These are phyloP conservation scores for Saitozyma sp. DNA, from an alignment of 768 basidiomycete genomes.

Conservation along the genomic window DNA sequence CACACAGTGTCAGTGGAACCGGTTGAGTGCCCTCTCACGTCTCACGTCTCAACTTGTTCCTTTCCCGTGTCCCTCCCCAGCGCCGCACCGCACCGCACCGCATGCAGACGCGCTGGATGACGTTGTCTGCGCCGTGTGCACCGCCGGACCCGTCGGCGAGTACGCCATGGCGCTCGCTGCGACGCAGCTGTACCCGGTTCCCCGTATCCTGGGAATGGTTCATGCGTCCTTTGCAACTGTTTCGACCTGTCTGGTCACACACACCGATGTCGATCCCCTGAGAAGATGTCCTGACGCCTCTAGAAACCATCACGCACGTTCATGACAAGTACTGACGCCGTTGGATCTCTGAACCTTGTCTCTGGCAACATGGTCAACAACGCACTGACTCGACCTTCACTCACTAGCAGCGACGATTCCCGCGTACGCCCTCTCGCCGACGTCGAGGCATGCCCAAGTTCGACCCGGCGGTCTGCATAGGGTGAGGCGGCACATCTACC, in stretches of 20 bases:
- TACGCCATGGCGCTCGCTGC: too few relatives aligned
- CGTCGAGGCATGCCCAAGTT: constrained; percentile 31
- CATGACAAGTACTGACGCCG: neutral
- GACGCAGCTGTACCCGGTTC: too few relatives aligned
- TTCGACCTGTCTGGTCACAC: neutral
- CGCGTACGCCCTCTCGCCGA: neutral
- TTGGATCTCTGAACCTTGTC: neutral
- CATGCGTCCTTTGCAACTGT: neutral
- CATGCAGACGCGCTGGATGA: too few relatives aligned
- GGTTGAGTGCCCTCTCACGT: too few relatives aligned
- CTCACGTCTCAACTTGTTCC: too few relatives aligned
- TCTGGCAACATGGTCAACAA: neutral
- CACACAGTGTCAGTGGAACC: too few relatives aligned
- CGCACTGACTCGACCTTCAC: neutral
- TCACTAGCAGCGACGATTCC: neutral
- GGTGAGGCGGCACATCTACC: constrained; percentile 11
- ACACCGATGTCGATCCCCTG: neutral
- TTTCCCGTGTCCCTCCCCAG: too few relatives aligned
- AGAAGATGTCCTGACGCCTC: neutral
- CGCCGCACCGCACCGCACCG: too few relatives aligned
- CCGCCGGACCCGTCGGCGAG: too few relatives aligned
- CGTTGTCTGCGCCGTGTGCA: too few relatives aligned
- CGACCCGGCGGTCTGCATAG: constrained; percentile 33
- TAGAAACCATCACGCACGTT: neutral
- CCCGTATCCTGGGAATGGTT: too few relatives aligned